These are phyloP conservation scores for Rhazya stricta DNA, from an alignment of 257 asterid genomes.

Conservation along the genomic window DNA sequence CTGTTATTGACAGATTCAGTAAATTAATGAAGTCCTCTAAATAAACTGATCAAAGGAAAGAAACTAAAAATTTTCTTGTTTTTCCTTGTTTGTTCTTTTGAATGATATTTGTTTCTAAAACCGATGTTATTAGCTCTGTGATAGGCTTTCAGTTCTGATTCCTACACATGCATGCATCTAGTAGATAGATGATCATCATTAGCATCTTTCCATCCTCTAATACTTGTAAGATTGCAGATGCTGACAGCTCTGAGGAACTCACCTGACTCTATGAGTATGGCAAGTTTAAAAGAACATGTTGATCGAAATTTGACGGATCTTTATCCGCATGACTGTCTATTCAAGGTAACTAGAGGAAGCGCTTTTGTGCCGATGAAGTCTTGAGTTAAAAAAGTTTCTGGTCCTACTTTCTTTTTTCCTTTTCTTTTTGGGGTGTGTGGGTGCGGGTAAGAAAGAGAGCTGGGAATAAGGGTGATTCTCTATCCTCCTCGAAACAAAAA, in stretches of 20 bases:
- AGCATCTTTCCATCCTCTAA: conserved; percentile 11
- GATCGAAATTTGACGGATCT: conserved; percentile 78
- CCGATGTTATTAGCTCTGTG: background rate
- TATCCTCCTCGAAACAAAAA: background rate
- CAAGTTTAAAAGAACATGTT: conserved; percentile 71
- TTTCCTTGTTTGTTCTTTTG: background rate
- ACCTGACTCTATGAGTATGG: conserved; percentile 77
- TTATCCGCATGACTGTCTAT: conserved; percentile 90
- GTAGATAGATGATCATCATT: background rate
- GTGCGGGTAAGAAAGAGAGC: background rate
- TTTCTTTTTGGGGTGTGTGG: background rate
- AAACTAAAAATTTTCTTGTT: background rate
- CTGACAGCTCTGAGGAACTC: conserved; percentile 71
- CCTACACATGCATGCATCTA: background rate
- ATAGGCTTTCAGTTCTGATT: background rate
- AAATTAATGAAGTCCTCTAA: background rate
- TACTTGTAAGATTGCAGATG: conserved; percentile 54
- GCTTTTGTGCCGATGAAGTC: background rate
- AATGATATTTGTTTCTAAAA: background rate
- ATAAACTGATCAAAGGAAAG: background rate
- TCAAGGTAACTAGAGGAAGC: conserved; percentile 49
- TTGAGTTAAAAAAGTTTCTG: background rate
- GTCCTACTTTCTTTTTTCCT: background rate
- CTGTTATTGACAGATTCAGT: background rate
- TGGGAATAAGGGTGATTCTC: background rate